phyloP scores from a whole-genome alignment of 768 basidiomycete species.

The Lyophyllum decastes region DNA sequence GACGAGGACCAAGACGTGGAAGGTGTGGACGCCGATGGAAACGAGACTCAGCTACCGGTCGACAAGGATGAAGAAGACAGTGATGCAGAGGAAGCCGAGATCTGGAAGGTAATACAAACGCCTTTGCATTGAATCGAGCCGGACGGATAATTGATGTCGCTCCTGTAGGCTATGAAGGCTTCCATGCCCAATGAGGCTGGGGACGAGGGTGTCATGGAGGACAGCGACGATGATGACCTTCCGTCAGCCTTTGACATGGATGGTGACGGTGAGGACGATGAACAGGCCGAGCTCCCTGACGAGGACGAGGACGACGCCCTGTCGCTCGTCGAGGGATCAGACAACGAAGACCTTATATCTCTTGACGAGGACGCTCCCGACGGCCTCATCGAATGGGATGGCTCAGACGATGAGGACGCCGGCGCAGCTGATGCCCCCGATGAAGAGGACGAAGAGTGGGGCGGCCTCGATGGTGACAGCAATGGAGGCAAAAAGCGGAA shows the following conservation, averaged over 20 bases:
- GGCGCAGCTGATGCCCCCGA: slow-evolving; percentile 34
- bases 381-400: slow-evolving; percentile 62
- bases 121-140: background rate
- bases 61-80: slow-evolving; percentile 42
- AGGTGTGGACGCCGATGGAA: slow-evolving; percentile 43
- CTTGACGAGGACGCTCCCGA: slow-evolving; percentile 56
- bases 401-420: slow-evolving; percentile 33
- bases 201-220: slow-evolving; percentile 47
- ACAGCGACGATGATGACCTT: slow-evolving; percentile 29
- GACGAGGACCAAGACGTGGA: slow-evolving; percentile 37
- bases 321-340: slow-evolving; percentile 64
- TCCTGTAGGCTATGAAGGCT: slow-evolving; percentile 81
- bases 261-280: slow-evolving; percentile 40
- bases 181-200: slow-evolving; percentile 67
- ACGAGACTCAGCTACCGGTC: slow-evolving; percentile 31
- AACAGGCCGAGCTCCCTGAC: slow-evolving; percentile 26
- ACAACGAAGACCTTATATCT: slow-evolving; percentile 69
- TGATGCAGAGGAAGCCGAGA: slow-evolving; percentile 64
- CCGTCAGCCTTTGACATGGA: slow-evolving; percentile 28
- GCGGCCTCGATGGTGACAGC: slow-evolving; percentile 38
- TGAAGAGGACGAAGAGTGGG: slow-evolving; percentile 56
- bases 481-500: slow-evolving; percentile 47
- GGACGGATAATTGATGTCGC: background rate
- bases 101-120: slow-evolving; percentile 77
- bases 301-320: slow-evolving; percentile 46